A percentile compares a stretch with the other conserved stretches of the same genome.
Conservation (phyloP, 2,329 filamentous ascomycete species). For the Penicillium sp. region DNA sequence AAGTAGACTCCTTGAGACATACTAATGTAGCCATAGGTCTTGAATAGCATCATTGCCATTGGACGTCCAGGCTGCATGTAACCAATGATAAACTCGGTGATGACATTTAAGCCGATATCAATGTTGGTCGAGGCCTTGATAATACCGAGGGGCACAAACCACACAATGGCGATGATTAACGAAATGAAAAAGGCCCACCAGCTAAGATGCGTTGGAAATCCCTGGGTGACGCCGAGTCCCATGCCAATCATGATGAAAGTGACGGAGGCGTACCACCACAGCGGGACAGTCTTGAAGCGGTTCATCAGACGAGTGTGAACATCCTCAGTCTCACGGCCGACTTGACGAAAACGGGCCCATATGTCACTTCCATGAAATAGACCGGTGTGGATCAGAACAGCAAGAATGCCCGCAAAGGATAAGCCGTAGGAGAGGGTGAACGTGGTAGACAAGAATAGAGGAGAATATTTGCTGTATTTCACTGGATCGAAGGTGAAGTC, state of each 20-base stretch:
- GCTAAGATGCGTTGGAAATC: constrained; percentile 60
- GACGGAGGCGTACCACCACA: constrained; percentile 53
- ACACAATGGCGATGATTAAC: constrained; percentile 58
- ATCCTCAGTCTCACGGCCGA: constrained; percentile 51
- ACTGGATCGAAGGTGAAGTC: constrained; percentile 58
- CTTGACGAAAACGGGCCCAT: constrained; percentile 56
- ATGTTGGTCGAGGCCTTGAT: constrained; percentile 66
- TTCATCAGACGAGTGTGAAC: constrained; percentile 53
- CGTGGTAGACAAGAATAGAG: constrained; percentile 58
- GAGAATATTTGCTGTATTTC: constrained; percentile 62
- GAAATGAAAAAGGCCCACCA: constrained; percentile 70
- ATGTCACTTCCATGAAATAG: constrained; percentile 63
- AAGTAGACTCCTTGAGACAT: constrained; percentile 63
- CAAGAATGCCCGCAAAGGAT: constrained; percentile 65
- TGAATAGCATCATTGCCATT: constrained; percentile 72
- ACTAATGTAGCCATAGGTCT: constrained; percentile 65
- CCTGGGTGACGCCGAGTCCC: constrained; percentile 43
- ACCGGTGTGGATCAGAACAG: constrained; percentile 62
- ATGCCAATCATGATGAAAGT: constrained; percentile 48
- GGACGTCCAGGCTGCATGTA: constrained; percentile 67
- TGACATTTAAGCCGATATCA: constrained; percentile 61
- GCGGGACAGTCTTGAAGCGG: constrained; percentile 51
- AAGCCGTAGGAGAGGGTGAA: constrained; percentile 65
- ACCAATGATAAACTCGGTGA: constrained; percentile 67
- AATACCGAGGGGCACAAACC: constrained; percentile 56